A percentile compares a stretch with the other conserved stretches of the same genome.
Conservation (phyloP, 495 filamentous ascomycete genomes). For the Lichenothelia convexa region DNA sequence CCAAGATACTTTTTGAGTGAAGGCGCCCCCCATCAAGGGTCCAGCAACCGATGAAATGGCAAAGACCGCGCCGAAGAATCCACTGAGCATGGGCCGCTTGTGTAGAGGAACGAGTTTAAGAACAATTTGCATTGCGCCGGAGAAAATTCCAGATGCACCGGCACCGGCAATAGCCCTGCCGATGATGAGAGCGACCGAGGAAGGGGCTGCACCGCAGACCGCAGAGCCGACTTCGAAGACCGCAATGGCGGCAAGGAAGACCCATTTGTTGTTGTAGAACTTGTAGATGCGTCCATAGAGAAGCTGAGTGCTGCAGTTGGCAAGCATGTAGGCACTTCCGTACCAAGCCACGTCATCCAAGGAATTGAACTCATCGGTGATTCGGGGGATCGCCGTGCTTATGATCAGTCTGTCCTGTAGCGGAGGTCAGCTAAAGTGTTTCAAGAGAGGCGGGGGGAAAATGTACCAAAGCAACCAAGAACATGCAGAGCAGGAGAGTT, state of each 20-base stretch:
- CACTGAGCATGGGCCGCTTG: slow-evolving; percentile 6
- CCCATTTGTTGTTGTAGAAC: slow-evolving; percentile 3
- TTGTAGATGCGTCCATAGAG: slow-evolving; percentile 4
- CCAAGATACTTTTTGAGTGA: slow-evolving; percentile 16
- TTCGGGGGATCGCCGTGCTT: slow-evolving; percentile 28
- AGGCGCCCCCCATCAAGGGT: slow-evolving; percentile 19
- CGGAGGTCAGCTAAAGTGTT: no score
- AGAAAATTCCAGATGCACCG: slow-evolving; percentile 12
- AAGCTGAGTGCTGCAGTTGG: slow-evolving; percentile 13
- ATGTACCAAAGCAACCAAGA: no score
- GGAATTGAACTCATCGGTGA: slow-evolving; percentile 31
- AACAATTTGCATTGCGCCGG: slow-evolving; percentile 15
- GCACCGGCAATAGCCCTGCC: slow-evolving; percentile 4
- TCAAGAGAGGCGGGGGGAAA: no score
- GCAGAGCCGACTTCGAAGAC: slow-evolving; percentile 2
- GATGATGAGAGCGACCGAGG: slow-evolving; percentile 3
- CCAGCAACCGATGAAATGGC: slow-evolving; percentile 3
- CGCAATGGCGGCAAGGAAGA: slow-evolving; percentile 1
- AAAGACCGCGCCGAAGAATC: slow-evolving; percentile 6
- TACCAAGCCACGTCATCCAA: slow-evolving; percentile 34
- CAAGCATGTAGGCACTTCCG: slow-evolving; percentile 37
- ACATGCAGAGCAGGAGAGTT: no score
- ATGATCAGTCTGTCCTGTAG: slow-evolving; percentile 11
- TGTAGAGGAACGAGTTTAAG: slow-evolving; percentile 4
- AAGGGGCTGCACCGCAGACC: slow-evolving; percentile 3